These are phyloP conservation scores for Bacidia rubella DNA, from an alignment of 495 filamentous ascomycete species.

Conservation along the genomic window DNA sequence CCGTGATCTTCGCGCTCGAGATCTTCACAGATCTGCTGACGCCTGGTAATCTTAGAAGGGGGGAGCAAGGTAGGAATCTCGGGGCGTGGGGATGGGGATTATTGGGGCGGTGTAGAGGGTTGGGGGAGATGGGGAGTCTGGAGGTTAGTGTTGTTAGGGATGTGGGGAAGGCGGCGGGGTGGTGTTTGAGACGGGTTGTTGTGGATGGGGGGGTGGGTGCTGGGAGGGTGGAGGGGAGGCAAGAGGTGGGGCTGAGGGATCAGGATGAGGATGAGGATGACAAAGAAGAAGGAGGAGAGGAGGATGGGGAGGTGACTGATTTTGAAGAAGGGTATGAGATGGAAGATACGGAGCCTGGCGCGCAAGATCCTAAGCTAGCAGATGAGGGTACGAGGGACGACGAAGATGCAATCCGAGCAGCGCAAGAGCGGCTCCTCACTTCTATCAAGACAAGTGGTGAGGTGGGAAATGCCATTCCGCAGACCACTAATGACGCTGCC, in stretches of 20 bases:
- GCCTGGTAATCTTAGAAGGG: slow-evolving; percentile 31
- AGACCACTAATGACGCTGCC: too few species aligned
- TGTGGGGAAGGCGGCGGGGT: slow-evolving; percentile 28
- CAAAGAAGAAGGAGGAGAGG: slow-evolving; percentile 18
- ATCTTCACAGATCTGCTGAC: slow-evolving; percentile 31
- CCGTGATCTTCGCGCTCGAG: slow-evolving; percentile 24
- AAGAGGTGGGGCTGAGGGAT: slow-evolving; percentile 13
- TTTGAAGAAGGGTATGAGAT: slow-evolving; percentile 5
- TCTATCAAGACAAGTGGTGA: background rate
- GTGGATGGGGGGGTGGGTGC: slow-evolving; percentile 13
- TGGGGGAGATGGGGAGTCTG: slow-evolving; percentile 33
- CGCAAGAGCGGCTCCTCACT: background rate
- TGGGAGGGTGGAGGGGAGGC: slow-evolving; percentile 16
- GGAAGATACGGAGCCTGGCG: slow-evolving; percentile 11
- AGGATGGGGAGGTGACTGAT: slow-evolving; percentile 14
- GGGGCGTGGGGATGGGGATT: slow-evolving; percentile 39
- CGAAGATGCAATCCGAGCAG: background rate
- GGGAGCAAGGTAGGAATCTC: slow-evolving; percentile 32
- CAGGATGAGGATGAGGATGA: slow-evolving; percentile 22
- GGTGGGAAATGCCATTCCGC: background rate
- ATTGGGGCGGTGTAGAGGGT: slow-evolving; percentile 33
- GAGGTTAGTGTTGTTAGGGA: slow-evolving; percentile 38
- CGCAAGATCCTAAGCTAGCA: too few species aligned
- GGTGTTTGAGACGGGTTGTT: slow-evolving; percentile 21
- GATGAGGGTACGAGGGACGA: background rate